Evolutionary conservation across 139 green algal species (phyloP).

Genomic region (Chlamydomonas urium): DNA sequence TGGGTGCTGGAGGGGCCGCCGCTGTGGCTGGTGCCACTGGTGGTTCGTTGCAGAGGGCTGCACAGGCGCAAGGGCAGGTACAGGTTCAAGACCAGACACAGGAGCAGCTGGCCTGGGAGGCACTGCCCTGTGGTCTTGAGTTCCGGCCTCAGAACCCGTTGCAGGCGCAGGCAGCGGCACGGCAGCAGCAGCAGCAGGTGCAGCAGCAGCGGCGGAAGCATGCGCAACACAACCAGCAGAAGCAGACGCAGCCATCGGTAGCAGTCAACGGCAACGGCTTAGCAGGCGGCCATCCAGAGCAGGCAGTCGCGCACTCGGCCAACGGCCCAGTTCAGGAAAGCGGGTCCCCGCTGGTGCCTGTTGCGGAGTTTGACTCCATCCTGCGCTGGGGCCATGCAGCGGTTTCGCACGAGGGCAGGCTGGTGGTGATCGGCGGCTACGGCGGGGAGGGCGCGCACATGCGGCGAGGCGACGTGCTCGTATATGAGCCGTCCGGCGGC

Average conservation of each 20-base stretch:
- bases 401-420: background rate
- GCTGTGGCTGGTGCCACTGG: background rate
- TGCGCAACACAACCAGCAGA: too few relatives aligned
- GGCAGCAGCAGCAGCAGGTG: too few relatives aligned
- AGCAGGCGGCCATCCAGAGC: too few relatives aligned
- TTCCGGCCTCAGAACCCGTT: too few relatives aligned
- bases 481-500: slow-evolving; percentile 19
- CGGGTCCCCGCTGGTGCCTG: background rate
- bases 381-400: slow-evolving; percentile 37
- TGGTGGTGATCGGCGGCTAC: slow-evolving; percentile 51
- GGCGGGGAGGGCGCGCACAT: slow-evolving; percentile 41
- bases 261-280: too few relatives aligned
- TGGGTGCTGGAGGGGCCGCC: background rate
- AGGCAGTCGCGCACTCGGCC: too few relatives aligned
- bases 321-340: too few relatives aligned
- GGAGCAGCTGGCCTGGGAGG: background rate
- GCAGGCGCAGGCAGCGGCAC: too few relatives aligned
- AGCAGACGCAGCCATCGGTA: too few relatives aligned
- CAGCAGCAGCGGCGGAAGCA: too few relatives aligned
- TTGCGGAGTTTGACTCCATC: slow-evolving; percentile 10
- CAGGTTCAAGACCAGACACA: slow-evolving; percentile 1
- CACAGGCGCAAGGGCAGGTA: background rate
- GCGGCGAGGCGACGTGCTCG: slow-evolving; percentile 32
- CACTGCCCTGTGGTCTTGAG: too few relatives aligned
- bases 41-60: background rate